Conservation (phyloP, 345 rosid genomes). For the Xanthoceras sorbifolium region DNA sequence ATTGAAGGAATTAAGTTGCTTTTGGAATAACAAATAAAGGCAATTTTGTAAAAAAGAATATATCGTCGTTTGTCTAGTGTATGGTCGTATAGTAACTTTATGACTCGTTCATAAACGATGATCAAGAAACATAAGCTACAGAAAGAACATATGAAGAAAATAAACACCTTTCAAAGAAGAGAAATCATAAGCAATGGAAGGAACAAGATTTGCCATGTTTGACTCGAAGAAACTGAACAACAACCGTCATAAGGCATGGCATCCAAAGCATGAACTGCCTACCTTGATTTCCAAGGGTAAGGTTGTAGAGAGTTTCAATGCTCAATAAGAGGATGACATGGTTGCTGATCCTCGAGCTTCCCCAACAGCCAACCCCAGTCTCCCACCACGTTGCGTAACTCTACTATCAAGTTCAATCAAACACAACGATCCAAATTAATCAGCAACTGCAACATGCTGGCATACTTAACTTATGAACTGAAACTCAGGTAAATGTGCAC, state of each 20-base stretch:
- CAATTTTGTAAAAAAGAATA: neutral
- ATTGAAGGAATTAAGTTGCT: too few species aligned
- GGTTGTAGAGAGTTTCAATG: neutral
- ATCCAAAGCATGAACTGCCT: neutral
- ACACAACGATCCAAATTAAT: neutral
- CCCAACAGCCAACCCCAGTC: neutral
- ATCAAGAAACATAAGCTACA: neutral
- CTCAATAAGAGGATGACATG: neutral
- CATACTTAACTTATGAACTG: neutral
- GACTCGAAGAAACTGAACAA: neutral
- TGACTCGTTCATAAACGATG: neutral
- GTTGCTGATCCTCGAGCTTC: neutral
- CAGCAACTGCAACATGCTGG: neutral
- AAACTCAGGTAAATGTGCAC: neutral
- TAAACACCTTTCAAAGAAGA: too few species aligned
- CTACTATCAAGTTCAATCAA: neutral
- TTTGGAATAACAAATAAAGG: too few species aligned
- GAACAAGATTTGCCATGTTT: too few species aligned
- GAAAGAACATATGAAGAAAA: too few species aligned
- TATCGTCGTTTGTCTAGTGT: neutral
- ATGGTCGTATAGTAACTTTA: neutral
- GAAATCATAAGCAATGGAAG: neutral
- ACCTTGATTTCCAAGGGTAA: neutral
- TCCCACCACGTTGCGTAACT: neutral
- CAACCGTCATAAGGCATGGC: neutral